These are phyloP conservation scores for Alternaria gaisen DNA, from an alignment of 2,329 filamentous ascomycete genomes.

Conservation along the genomic window DNA sequence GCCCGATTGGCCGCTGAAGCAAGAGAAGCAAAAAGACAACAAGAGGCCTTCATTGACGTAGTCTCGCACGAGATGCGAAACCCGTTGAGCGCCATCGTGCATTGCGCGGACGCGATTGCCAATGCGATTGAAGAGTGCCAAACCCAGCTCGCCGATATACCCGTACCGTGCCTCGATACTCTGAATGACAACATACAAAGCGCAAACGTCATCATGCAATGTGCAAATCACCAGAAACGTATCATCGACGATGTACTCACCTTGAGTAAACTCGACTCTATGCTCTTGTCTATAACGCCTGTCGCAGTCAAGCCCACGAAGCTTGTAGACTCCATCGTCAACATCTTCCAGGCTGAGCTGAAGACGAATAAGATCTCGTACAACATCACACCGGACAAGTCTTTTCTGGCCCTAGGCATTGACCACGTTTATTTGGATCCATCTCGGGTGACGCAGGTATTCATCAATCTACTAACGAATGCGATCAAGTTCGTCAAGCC, in stretches of 20 bases:
- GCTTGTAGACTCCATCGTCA: constrained; percentile 48
- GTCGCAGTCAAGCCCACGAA: constrained; percentile 49
- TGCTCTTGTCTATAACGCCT: constrained; percentile 55
- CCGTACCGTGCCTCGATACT: constrained; percentile 33
- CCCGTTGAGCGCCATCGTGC: constrained; percentile 55
- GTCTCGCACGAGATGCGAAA: constrained; percentile 58
- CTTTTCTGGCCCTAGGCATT: constrained; percentile 47
- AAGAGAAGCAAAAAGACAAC: constrained; percentile 50
- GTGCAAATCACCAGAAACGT: constrained; percentile 58
- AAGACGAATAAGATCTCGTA: constrained; percentile 45
- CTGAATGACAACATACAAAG: constrained; percentile 45
- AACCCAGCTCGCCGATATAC: constrained; percentile 31
- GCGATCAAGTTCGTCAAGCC: constrained; percentile 55
- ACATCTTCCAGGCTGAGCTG: constrained; percentile 52
- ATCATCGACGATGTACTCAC: constrained; percentile 60
- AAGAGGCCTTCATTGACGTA: constrained; percentile 53
- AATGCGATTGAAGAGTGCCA: constrained; percentile 45
- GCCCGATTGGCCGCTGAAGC: constrained; percentile 50
- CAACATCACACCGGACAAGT: constrained; percentile 46
- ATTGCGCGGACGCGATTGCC: constrained; percentile 56
- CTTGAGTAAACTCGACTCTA: constrained; percentile 57
- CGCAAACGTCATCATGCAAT: constrained; percentile 56
- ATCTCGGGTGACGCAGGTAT: constrained; percentile 69
- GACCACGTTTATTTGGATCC: constrained; percentile 55
- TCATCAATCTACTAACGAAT: constrained; percentile 77